These are phyloP conservation scores for Gleditsia sinensis DNA, from an alignment of 306 rosid genomes.

Conservation along the genomic window DNA sequence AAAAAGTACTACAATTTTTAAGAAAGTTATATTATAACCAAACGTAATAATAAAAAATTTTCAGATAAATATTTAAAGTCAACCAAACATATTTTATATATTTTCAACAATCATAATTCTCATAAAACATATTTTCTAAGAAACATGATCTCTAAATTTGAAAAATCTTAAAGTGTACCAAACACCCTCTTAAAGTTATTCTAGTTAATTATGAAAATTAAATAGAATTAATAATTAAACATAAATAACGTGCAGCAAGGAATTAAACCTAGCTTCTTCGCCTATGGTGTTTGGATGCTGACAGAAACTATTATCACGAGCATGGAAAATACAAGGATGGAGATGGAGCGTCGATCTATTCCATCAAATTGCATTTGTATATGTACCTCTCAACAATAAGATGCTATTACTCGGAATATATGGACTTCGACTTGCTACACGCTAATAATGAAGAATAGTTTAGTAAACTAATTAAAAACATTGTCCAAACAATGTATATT, in stretches of 20 bases:
- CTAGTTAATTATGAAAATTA: too few relatives aligned
- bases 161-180: too few relatives aligned
- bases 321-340: constrained; percentile 16
- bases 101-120: too few relatives aligned
- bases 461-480: constrained; percentile 18
- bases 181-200: too few relatives aligned
- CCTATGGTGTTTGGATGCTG: neutral
- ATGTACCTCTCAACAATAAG: constrained; percentile 20
- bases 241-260: neutral
- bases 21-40: too few relatives aligned
- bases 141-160: too few relatives aligned
- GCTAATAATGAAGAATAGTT: neutral
- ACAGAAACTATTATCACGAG: neutral
- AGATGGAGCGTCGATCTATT: neutral
- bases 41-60: too few relatives aligned
- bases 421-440: constrained; percentile 23
- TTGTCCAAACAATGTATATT: neutral
- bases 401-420: neutral
- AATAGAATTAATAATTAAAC: neutral
- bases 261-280: neutral
- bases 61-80: too few relatives aligned
- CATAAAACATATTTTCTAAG: too few relatives aligned
- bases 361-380: neutral
- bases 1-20: too few relatives aligned
- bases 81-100: too few relatives aligned